Base-by-base conservation (phyloP, 306 rosid genomes). In the Quercus variabilis region DNA sequence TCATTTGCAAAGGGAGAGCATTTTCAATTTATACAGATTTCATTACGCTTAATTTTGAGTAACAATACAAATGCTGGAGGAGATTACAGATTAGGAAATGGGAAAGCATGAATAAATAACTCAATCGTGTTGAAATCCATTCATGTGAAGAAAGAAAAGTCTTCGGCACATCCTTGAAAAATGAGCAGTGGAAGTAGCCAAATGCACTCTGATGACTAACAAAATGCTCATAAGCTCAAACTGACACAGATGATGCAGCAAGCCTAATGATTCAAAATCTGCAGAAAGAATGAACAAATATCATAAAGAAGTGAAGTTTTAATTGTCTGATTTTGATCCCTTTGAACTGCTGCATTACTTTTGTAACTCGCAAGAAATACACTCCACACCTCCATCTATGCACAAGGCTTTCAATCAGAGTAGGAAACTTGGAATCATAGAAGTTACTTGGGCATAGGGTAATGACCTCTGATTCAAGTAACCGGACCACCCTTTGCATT, bases 391-490 rank as follows among this genome's bases (percentile, higher is more conserved):
- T 56, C 31, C 55, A 18, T 62, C 23, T 75, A 64, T 65, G 83
- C 68, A 54, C 52, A 73, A 8, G 75, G 55, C 67, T 80, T 30
- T 86, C 80, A 95, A 13, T 95, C 99, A 12, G 97, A 90, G 86
- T 63, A 2, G 28, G 28, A 26, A 26, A 26, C 28, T 26, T 89
- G 69, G 98, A 88, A 81, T 91, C 99, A 31, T 89, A 95, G 80
- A 91, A 95, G 81, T 95, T 97, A 77, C 99, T 93, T 63, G 96
- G 98, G 92, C 98, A 95, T 12, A 96, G 99, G 69, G 99, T 91
- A 90, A 90, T 87, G 77, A 95, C 93, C 86, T 95, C 99, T 30
- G 99, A 87, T 87, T 95, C 99, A 74, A 95, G 93, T 72, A 93
- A 71, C 88, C 93, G 97, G 79, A 93, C 93, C 64, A 95, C 97